Percentiles rank a stretch among this genome's conserved stretches.
Evolutionary conservation across 2,329 filamentous ascomycete species (phyloP).

Genomic region (Hortaea sp.): DNA sequence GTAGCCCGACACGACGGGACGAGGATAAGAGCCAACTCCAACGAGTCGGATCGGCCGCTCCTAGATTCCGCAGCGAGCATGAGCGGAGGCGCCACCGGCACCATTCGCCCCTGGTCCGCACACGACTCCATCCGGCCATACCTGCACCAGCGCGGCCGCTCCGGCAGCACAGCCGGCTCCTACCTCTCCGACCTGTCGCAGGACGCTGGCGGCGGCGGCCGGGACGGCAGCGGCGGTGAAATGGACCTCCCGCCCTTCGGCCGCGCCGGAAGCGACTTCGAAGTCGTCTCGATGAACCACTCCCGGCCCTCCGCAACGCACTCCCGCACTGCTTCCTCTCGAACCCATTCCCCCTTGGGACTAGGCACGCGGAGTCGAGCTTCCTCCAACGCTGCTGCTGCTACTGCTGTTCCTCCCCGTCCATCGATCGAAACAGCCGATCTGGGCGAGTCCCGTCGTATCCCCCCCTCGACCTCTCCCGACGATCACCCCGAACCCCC

Average conservation of each 20-base stretch:
- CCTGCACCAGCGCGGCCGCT: constrained; percentile 33
- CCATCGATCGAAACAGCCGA: constrained; percentile 23
- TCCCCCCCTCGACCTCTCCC: too few species aligned
- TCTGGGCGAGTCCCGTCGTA: constrained; percentile 14
- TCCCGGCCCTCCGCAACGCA: constrained; percentile 25
- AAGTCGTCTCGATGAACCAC: constrained; percentile 31
- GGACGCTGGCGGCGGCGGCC: too few species aligned
- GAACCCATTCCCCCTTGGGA: constrained; percentile 6
- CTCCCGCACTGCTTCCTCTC: constrained; percentile 3
- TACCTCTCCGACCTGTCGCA: constrained; percentile 24
- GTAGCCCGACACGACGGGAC: constrained; percentile 70
- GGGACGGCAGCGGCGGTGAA: constrained; percentile 6
- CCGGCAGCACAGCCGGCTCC: constrained; percentile 32
- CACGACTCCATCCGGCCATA: constrained; percentile 11
- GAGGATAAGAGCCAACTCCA: constrained; percentile 60
- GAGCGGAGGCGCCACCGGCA: constrained; percentile 18
- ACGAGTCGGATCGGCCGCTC: constrained; percentile 62
- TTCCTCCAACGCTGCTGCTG: constrained; percentile 14
- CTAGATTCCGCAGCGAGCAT: constrained; percentile 64
- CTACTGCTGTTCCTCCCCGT: constrained; percentile 3
- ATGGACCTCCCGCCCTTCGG: constrained; percentile 21
- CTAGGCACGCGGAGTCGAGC: constrained; percentile 18
- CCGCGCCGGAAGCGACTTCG: constrained; percentile 30
- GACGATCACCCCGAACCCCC: constrained; percentile 25
- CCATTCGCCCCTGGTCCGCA: constrained; percentile 19